Evolutionary conservation across 2,329 filamentous ascomycete species (phyloP).

Genomic region (Aspergillus persii): DNA sequence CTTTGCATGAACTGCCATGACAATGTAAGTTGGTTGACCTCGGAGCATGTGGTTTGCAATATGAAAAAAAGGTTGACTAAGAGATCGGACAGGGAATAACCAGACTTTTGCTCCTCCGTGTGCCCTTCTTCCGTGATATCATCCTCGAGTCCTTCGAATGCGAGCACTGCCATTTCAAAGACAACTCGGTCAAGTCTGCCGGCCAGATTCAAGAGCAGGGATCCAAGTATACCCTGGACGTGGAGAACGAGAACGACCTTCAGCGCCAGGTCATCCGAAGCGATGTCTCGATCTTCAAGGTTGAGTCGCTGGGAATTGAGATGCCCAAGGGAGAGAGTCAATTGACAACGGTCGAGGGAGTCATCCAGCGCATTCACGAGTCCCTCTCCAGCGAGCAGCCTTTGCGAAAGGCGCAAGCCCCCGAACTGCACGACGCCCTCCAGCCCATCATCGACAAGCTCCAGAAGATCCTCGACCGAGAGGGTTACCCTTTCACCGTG

Average conservation of each 20-base stretch:
- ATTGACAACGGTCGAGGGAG: constrained; percentile 88
- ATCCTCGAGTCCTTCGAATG: constrained; percentile 97
- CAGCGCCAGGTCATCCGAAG: constrained; percentile 88
- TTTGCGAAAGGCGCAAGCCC: constrained; percentile 72
- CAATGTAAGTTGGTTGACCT: constrained; percentile 61
- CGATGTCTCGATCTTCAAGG: constrained; percentile 78
- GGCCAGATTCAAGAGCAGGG: constrained; percentile 90
- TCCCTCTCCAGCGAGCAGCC: constrained; percentile 81
- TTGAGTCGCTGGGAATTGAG: constrained; percentile 90
- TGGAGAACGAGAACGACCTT: constrained; percentile 72
- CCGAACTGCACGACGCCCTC: constrained; percentile 76
- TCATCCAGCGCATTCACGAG: constrained; percentile 73
- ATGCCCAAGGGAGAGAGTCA: constrained; percentile 88
- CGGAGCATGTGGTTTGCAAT: rapidly evolving
- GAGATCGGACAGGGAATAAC: constrained; percentile 67
- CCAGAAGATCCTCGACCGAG: constrained; percentile 72
- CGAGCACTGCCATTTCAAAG: constrained; percentile 81
- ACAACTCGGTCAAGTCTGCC: constrained; percentile 91
- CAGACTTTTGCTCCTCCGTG: constrained; percentile 80
- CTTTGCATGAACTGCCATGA: constrained; percentile 84
- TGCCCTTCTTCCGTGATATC: constrained; percentile 96
- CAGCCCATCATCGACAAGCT: constrained; percentile 72
- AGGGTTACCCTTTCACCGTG: constrained; percentile 82
- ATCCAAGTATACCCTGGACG: constrained; percentile 74
- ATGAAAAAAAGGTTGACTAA: constrained; percentile 14